A percentile compares a stretch with the other conserved stretches of the same genome.
Conservation (phyloP, 192 early-diverging fungal genomes). For the Backusella circina region DNA sequence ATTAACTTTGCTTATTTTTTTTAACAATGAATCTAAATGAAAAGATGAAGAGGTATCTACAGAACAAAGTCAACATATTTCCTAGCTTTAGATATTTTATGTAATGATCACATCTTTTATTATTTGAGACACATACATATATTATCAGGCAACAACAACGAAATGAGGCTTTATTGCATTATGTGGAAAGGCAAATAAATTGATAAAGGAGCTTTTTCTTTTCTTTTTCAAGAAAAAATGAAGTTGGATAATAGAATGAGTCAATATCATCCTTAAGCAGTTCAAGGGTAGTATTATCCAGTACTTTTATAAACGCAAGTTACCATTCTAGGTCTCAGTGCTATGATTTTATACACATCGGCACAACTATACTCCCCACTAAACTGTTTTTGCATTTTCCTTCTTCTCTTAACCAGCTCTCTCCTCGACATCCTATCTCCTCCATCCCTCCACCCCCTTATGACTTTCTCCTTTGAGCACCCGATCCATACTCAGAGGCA, state of each 20-base stretch:
- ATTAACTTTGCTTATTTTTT: neutral
- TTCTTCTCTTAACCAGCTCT: neutral
- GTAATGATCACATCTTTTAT: neutral
- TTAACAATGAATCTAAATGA: neutral
- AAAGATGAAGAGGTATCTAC: neutral
- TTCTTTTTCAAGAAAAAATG: neutral
- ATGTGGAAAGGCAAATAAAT: no score
- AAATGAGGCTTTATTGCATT: neutral
- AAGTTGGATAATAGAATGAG: neutral
- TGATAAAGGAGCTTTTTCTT: neutral
- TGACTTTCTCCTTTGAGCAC: neutral
- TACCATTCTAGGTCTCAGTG: neutral
- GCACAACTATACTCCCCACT: neutral
- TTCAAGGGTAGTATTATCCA: neutral
- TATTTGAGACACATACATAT: neutral
- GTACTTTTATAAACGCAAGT: neutral
- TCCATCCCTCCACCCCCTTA: neutral
- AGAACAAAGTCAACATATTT: neutral
- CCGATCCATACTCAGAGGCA: neutral
- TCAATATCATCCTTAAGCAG: neutral
- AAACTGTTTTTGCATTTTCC: neutral
- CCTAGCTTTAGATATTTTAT: neutral
- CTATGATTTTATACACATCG: neutral
- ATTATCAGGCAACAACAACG: neutral
- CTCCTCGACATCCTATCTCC: neutral